Base-by-base conservation (phyloP, 345 rosid genomes). In the Noccaea bulbosa region DNA sequence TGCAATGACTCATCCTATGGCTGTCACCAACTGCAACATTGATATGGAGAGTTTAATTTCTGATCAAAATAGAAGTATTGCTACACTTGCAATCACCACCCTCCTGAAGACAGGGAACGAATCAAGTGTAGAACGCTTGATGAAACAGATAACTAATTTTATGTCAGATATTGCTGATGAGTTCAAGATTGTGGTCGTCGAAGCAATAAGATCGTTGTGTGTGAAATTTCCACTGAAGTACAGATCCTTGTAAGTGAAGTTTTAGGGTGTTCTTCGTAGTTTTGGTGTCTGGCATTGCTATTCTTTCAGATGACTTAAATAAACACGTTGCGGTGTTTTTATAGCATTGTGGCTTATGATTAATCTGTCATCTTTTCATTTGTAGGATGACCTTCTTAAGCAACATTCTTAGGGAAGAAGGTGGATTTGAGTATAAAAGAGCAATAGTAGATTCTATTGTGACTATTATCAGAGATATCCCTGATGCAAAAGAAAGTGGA, bases 1-100 rank as follows among this genome's bases (percentile, higher is more conserved):
- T 81, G 96, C 99, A 44, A 89, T 94, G 99, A 89, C 93, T 32
- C 99, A 94, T 86, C 99, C 99, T 46, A 87, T 91, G 97, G 97
- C 97, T 57, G 95, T 94, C 62, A 89, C 97, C 70, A 94, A 86
- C 88, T 94, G 99, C 90, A 93, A 93, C 73, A 91, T 93, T 79
- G 98, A 93, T 67, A 93, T 93, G 98, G 98, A 93, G 85, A 93
- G 96, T 74, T 82, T 93, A 77, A 93, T 93, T 54, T 86, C 98
- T 64, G 98, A 93, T 72, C 98, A 93, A 81, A 94, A 94, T 69
- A 86, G 99, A 87, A 94, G 96, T 82, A 91, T 91, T 54, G 99
- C 99, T 32, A 94, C 99, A 68, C 97, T 94, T 63, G 99, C 99
- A 47, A 94, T 94, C 76, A 94, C 99, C 63, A 94, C 97, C 2